Evolutionary conservation across 257 asterid species (phyloP).

Genomic region (Solanum etuberosum): DNA sequence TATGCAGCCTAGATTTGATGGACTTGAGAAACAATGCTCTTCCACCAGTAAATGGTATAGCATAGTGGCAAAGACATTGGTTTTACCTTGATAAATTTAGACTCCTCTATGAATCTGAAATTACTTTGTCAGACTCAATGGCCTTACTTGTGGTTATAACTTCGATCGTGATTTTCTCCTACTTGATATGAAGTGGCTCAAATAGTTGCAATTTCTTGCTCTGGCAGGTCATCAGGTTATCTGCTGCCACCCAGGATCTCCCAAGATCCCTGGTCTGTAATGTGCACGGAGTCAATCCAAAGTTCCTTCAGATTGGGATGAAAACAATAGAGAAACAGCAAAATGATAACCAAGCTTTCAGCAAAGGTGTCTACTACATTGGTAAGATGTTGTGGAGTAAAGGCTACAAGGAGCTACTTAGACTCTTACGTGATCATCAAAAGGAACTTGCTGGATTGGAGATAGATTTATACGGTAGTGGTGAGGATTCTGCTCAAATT

Average conservation of each 20-base stretch:
- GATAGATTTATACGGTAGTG: constrained; percentile 81
- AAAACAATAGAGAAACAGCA: constrained; percentile 51
- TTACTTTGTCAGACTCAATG: neutral
- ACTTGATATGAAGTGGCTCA: neutral
- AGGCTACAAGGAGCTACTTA: constrained; percentile 89
- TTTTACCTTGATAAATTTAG: neutral
- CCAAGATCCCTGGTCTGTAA: constrained; percentile 88
- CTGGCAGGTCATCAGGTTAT: constrained; percentile 82
- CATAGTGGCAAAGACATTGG: neutral
- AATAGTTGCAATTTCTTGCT: neutral
- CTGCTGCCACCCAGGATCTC: constrained; percentile 99
- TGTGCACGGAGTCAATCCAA: constrained; percentile 95
- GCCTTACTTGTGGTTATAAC: neutral
- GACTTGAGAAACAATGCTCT: neutral
- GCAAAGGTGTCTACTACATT: constrained; percentile 84
- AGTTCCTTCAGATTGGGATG: constrained; percentile 78
- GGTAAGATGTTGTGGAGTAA: constrained; percentile 99
- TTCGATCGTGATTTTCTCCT: neutral
- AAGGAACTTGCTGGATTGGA: constrained; percentile 62
- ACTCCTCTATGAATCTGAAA: neutral
- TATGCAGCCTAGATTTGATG: neutral
- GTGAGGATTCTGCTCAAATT: constrained; percentile 83
- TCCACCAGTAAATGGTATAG: neutral
- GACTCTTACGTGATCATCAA: constrained; percentile 65
- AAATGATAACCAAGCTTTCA: constrained; percentile 43